Evolutionary conservation across 805 yeast species (phyloP).

Genomic region (Cyberlindnera maclurae): DNA sequence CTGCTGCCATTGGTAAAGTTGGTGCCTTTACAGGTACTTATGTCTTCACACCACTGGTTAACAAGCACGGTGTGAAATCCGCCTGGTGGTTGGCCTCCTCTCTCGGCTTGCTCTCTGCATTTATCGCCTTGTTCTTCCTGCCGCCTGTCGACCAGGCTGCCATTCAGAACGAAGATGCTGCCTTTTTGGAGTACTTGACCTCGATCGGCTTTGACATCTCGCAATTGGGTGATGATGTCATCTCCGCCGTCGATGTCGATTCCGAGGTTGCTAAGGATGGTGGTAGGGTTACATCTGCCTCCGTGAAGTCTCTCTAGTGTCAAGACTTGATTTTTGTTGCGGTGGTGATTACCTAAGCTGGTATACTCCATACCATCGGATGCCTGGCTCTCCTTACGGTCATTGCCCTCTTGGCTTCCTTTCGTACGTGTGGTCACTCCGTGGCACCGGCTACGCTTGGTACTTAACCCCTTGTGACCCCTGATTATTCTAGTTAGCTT

Average conservation of each 20-base stretch:
- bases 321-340: too few relatives aligned
- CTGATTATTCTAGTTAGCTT: too few relatives aligned
- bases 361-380: too few relatives aligned
- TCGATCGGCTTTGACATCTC: constrained; percentile 64
- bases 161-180: constrained; percentile 67
- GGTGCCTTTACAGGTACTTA: constrained; percentile 92
- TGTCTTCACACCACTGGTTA: constrained; percentile 76
- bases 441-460: too few relatives aligned
- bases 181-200: constrained; percentile 59
- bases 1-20: constrained; percentile 86
- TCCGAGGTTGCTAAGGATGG: too few relatives aligned
- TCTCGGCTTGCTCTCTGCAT: constrained; percentile 65
- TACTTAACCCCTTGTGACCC: too few relatives aligned
- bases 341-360: too few relatives aligned
- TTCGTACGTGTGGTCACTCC: too few relatives aligned
- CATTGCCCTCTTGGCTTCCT: too few relatives aligned
- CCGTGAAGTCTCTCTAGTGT: too few relatives aligned
- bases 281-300: too few relatives aligned
- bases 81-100: constrained; percentile 81
- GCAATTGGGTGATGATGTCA: constrained; percentile 37
- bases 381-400: too few relatives aligned
- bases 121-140: constrained; percentile 59
- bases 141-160: constrained; percentile 85
- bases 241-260: neutral
- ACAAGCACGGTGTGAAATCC: constrained; percentile 58